Base-by-base conservation (phyloP, 768 basidiomycete species). In the Artomyces pyxidatus region DNA sequence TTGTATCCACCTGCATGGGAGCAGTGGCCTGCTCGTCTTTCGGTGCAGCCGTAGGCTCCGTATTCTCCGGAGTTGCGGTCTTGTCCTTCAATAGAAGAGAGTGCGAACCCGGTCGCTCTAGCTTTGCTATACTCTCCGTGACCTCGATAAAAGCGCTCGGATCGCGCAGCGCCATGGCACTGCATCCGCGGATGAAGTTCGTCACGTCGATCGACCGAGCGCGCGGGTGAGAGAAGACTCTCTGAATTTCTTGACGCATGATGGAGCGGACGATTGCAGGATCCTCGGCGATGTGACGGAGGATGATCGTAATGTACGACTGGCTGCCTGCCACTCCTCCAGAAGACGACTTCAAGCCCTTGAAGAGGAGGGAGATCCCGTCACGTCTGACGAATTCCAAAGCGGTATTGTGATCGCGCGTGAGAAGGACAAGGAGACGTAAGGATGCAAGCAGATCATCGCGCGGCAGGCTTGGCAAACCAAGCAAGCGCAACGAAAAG, bases 241-340 rank as follows among this genome's bases (percentile, higher is more conserved):
- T 77, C 57, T 81, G 85, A 59, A 98, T 76, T 51, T 90, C 85
- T 54, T 87, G 82, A 21, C 78, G 78, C 81, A 99, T 93, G 57
- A 89, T 73, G 9, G 69, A 71, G 48, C 79, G 75, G 37, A 98
- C 63, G 7, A 74, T 76, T 2, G 68, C 61, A 2, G 72, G 59
- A 54, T 93, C 89, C 66, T 99, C 96, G 42, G 94, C 79, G 45
- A 90, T 68, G 61, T 99, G 96, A 6, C 96, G 85, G n/a, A 97
- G 71, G 52, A 97, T 86, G 59, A 85, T 87, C 37, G 83, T 81
- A 47, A 92, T 77, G 63, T 92, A 90, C 0, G 87, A 81, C 40
- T 90, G 89, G 54, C 83, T 85, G 17, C 85, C 83, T 25, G 72
- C 64, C 9, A 63, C 59, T 21, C 61, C 78, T 14, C 82, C 74